Conservation (phyloP, 169 alveolate species). For the Plasmodium yoelii region DNA sequence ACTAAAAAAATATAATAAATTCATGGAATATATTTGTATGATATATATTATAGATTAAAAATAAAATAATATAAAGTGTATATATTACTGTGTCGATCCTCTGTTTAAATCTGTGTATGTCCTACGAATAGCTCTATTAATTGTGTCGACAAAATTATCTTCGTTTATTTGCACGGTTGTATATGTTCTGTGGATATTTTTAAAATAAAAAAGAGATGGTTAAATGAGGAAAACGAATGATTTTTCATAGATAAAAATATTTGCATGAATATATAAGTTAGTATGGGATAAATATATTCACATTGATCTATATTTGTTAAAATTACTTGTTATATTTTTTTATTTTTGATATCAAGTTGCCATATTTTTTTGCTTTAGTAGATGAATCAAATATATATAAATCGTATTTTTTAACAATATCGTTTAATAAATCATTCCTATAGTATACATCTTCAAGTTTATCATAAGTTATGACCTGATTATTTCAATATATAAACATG, state of each 20-base stretch:
- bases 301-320: background rate
- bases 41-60: background rate
- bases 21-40: background rate
- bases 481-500: background rate
- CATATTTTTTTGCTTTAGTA: conserved; percentile 42
- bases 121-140: conserved; percentile 19
- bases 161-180: conserved; percentile 54
- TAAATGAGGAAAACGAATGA: background rate
- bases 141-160: conserved; percentile 42
- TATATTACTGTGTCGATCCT: conserved; percentile 73
- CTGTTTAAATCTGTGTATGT: conserved; percentile 54
- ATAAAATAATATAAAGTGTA: background rate
- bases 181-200: conserved; percentile 36
- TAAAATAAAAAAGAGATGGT: background rate
- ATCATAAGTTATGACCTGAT: conserved; percentile 64
- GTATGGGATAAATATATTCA: background rate
- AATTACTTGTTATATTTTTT: conserved; percentile 61
- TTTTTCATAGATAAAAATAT: background rate
- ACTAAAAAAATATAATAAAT: conserved; percentile 13
- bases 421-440: conserved; percentile 42
- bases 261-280: background rate
- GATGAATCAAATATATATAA: conserved; percentile 53
- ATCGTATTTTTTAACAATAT: conserved; percentile 26
- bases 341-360: conserved; percentile 43
- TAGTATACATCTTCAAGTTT: conserved; percentile 44